Evolutionary conservation across 768 basidiomycete species (phyloP).

Genomic region (Tylopilus subfusipes): DNA sequence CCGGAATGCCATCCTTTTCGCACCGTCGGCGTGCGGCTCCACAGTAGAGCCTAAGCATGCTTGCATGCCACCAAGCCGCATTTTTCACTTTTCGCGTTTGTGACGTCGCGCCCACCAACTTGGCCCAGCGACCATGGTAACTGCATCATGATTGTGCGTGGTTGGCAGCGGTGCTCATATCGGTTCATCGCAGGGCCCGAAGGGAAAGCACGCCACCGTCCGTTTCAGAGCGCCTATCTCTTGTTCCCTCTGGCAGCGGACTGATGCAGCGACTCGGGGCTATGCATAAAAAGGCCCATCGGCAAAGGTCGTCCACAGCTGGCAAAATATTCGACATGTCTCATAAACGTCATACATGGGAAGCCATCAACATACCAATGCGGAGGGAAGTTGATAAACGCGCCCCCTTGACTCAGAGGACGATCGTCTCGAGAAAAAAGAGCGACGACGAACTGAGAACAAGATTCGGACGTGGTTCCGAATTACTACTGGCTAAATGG

Average conservation of each 20-base stretch:
- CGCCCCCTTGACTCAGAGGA: background rate
- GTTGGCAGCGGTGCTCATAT: background rate
- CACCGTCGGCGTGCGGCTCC: background rate
- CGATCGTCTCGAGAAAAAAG: background rate
- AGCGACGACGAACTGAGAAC: no score
- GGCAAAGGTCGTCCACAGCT: constrained; percentile 2
- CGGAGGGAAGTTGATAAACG: no score
- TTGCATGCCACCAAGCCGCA: background rate
- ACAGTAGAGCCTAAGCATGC: background rate
- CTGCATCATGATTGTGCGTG: no score
- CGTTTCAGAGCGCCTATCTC: background rate
- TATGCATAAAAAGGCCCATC: constrained; percentile 13
- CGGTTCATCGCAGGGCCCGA: background rate
- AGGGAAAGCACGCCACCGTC: background rate
- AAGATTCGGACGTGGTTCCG: background rate
- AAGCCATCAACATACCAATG: no score
- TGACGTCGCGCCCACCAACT: no score
- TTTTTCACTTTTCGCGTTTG: background rate
- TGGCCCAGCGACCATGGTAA: no score
- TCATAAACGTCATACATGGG: constrained; percentile 11
- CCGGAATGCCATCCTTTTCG: background rate
- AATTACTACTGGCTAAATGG: background rate
- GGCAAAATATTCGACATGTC: background rate
- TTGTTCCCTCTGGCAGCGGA: background rate
- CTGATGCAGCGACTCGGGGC: constrained; percentile 2